These are phyloP conservation scores for Brassica napus DNA, from an alignment of 345 rosid genomes.

Conservation along the genomic window DNA sequence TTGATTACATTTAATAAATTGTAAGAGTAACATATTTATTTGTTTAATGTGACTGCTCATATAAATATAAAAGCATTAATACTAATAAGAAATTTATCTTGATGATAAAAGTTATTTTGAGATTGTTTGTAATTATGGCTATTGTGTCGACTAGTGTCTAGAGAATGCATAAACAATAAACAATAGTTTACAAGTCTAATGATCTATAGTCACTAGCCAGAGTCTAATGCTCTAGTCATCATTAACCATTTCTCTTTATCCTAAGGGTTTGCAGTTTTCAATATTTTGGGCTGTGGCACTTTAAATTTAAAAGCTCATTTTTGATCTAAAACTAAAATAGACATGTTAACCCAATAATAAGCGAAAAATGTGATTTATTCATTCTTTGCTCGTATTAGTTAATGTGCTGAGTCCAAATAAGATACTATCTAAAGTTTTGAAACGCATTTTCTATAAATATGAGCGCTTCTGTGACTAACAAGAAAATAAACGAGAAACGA, in stretches of 20 bases:
- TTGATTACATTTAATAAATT: background rate
- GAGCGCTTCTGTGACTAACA: too few relatives aligned
- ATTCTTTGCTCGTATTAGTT: too few relatives aligned
- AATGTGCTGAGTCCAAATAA: too few relatives aligned
- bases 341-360: too few relatives aligned
- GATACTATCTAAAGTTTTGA: too few relatives aligned
- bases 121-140: background rate
- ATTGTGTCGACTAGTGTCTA: background rate
- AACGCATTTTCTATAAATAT: too few relatives aligned
- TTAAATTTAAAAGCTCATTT: too few relatives aligned
- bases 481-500: too few relatives aligned
- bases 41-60: background rate
- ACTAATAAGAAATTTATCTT: background rate
- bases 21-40: constrained; percentile 5
- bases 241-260: background rate
- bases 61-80: background rate
- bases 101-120: background rate
- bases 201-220: background rate
- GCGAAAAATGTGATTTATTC: too few relatives aligned
- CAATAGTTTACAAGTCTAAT: background rate
- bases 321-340: too few relatives aligned
- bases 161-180: background rate
- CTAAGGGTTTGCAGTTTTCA: too few relatives aligned
- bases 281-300: too few relatives aligned
- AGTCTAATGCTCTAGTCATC: background rate